phyloP scores from a whole-genome alignment of 2,329 filamentous ascomycete genomes.

The Diaporthe velutina region DNA sequence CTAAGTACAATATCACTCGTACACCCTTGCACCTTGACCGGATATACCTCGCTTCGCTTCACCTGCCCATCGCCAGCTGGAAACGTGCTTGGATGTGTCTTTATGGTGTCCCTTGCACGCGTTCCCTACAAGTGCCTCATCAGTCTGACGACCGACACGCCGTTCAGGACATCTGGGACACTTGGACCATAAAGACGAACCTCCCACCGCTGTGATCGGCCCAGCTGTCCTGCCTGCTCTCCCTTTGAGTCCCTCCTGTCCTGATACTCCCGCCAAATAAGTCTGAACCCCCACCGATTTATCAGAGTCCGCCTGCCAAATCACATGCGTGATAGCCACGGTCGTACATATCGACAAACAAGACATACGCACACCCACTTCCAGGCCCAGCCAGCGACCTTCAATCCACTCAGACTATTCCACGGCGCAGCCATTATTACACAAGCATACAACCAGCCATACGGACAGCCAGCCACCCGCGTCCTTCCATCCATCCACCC shows the following conservation, averaged over 20 bases:
- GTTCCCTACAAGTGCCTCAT: neutral
- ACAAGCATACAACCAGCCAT: slow-evolving; percentile 22
- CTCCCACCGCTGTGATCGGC: slow-evolving; percentile 10
- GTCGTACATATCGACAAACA: slow-evolving; percentile 20
- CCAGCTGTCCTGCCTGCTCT: neutral
- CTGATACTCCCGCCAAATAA: neutral
- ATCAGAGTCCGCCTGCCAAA: neutral
- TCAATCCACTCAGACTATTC: neutral
- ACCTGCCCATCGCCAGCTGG: slow-evolving; percentile 25
- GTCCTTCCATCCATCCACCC: slow-evolving; percentile 14
- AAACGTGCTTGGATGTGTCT: slow-evolving; percentile 28
- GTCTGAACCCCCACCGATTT: neutral
- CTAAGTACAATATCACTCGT: slow-evolving; percentile 3
- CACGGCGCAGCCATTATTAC: slow-evolving; percentile 1
- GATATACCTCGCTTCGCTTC: slow-evolving; percentile 24
- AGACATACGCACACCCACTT: slow-evolving; percentile 15
- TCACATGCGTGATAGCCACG: neutral
- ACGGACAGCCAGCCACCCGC: slow-evolving; percentile 12
- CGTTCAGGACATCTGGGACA: slow-evolving; percentile 16
- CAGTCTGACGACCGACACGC: slow-evolving; percentile 10
- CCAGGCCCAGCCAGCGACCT: slow-evolving; percentile 1
- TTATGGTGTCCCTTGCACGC: slow-evolving; percentile 20
- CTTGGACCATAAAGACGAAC: slow-evolving; percentile 28
- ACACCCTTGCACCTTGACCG: slow-evolving; percentile 27
- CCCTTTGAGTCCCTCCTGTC: neutral